Base-by-base conservation (phyloP, 148 eudicot genomes). In the Silene uniflora region DNA sequence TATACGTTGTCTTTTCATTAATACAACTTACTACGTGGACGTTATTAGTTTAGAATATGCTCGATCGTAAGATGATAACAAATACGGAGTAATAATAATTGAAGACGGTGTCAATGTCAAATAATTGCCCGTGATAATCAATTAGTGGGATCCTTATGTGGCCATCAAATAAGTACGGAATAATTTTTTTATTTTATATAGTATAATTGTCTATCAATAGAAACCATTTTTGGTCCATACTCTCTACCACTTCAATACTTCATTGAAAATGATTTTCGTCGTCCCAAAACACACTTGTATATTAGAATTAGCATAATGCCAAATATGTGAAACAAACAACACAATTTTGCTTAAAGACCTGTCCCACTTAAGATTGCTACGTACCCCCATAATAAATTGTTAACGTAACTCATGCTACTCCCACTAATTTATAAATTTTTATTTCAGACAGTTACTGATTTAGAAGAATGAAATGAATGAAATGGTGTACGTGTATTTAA, bases 81-180 rank as follows among this genome's bases (percentile, higher is more conserved):
- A n/a, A n/a, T n/a, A n/a, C n/a, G n/a, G n/a, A n/a, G n/a, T n/a
- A n/a, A n/a, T 35, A 19, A 71, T 16, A 10, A 42, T 78, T 22
- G 44, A 29, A 17, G 52, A 49, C 42, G 55, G 29, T 64, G 74
- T 54, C 27, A 72, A 10, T 62, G 76, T 52, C 76, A 44, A 58
- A 49, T 69, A 73, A 73, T 22, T 6, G 66, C 67, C 42, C 77
- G 59, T 73, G 77, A 78, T 11, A 49, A 23, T 56, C 73, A 78
- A 10, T 64, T 72, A 66, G 62, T 47, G 69, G 32, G 13, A 17
- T 8, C 25, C 6, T 69, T 62, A 13, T 63, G 71, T 56, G 76
- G 71, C 18, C 49, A 8, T 22, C 7, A 69, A 39, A 10, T 42
- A 18, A 39, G 54, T 67, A 67, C 25, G 69, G 47, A 16, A 32